Evolutionary conservation across 2,329 filamentous ascomycete species (phyloP), one percentile per base, ranked within the genome.

Genomic region (Aureobasidium mangrovei): DNA sequence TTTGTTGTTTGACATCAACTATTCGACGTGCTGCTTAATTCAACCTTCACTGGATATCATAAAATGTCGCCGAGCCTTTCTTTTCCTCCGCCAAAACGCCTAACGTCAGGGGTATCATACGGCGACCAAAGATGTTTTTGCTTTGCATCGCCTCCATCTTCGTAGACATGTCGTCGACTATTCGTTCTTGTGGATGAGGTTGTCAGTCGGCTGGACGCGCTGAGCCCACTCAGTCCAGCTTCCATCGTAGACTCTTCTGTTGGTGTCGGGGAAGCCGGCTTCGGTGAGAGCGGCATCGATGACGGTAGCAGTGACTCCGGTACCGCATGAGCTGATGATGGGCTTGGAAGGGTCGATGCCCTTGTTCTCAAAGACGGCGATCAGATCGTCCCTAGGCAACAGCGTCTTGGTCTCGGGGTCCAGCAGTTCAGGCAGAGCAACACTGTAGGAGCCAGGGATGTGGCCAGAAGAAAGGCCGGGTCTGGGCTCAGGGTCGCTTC

Each of bases 261-360:
- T 80, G 57, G 83, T 78, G 3, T 80, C 74, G 2, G 86, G 87
- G 65, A 83, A 91, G 1, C 83, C 84, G 26, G 91, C 88, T 69
- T 89, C 83, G 31, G 81, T 82, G 53, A 98, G 72, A 2, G 90
- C 93, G 36, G 90, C 85, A 66, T 98, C 93, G 40, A 98, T 82
- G 41, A 96, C 81, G 18, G 88, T 88, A 6, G 93, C 93, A 8
- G 91, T 97, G 49, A 98, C 91, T 33, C 93, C 93, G 5, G 91
- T 96, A 9, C 93, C 93, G 64, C 93, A 98, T 63, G 81, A 91
- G 47, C 83, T 86, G 62, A 97, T 85, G 60, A 96, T 87, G 3
- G 91, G 86, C 68, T 85, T 89, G 29, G 77, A 76, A 0, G 86
- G 82, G 65, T 95, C 84, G 7, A 98, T 74, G 0, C 89, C 85